Conservation (phyloP, 2,329 filamentous ascomycete genomes). For the Trichoderma pleuroti region DNA sequence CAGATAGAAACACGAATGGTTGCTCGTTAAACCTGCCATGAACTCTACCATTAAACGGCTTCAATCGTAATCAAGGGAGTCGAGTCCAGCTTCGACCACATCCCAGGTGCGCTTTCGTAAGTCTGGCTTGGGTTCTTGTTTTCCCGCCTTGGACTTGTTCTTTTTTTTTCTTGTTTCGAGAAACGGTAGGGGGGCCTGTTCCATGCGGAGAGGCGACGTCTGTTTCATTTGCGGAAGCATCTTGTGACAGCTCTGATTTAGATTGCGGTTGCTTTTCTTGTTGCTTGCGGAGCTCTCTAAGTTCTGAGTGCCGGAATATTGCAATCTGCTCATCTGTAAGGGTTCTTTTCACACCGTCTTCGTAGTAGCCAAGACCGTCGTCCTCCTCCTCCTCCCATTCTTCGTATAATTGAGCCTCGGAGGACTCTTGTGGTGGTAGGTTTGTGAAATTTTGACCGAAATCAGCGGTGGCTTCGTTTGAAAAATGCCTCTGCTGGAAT, state of each 20-base stretch:
- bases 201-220: background rate
- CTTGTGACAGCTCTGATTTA: background rate
- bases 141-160: constrained; percentile 37
- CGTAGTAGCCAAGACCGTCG: constrained; percentile 76
- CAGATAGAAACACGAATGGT: too few relatives aligned
- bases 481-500: constrained; percentile 62
- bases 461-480: constrained; percentile 39
- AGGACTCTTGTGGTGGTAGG: constrained; percentile 23
- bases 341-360: constrained; percentile 81
- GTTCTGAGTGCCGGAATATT: constrained; percentile 86
- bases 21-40: background rate
- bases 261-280: constrained; percentile 32
- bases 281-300: constrained; percentile 65
- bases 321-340: constrained; percentile 87
- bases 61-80: constrained; percentile 59
- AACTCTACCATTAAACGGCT: background rate
- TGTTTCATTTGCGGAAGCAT: constrained; percentile 20
- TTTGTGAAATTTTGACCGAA: constrained; percentile 47
- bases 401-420: constrained; percentile 31
- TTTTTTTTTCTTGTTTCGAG: constrained; percentile 33
- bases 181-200: constrained; percentile 15
- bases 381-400: constrained; percentile 45
- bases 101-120: constrained; percentile 66
- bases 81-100: constrained; percentile 58
- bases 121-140: constrained; percentile 54